phyloP scores from a whole-genome alignment of 345 rosid species.

The Sisymbrium irio region DNA sequence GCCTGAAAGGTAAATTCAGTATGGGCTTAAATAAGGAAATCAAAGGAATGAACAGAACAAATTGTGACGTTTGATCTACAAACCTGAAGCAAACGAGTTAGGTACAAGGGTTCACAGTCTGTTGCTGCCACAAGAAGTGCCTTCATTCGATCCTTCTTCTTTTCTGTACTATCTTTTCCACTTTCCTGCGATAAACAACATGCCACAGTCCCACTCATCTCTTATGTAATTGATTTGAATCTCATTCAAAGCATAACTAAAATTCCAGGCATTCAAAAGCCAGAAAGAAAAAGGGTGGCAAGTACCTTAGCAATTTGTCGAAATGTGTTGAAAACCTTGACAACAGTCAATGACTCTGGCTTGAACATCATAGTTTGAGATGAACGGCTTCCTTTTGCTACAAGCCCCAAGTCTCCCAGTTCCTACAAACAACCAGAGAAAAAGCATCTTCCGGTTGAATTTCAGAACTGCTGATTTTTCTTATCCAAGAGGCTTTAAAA shows the following conservation, averaged over 20 bases:
- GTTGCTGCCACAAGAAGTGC: conserved; percentile 93
- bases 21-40: conserved; percentile 1
- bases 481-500: neutral
- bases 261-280: neutral
- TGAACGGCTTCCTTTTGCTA: conserved; percentile 89
- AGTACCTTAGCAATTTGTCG: conserved; percentile 83
- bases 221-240: neutral
- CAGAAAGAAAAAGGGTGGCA: neutral
- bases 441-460: neutral
- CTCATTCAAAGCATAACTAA: neutral
- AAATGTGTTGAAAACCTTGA: conserved; percentile 75
- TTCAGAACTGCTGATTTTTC: neutral
- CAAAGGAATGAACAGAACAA: neutral
- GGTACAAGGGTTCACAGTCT: conserved; percentile 91
- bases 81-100: conserved; percentile 98
- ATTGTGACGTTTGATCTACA: conserved; percentile 46
- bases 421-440: conserved; percentile 41
- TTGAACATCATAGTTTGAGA: conserved; percentile 89
- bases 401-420: conserved; percentile 89
- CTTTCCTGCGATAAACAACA: conserved; percentile 54
- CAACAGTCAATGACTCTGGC: conserved; percentile 78
- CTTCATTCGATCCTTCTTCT: conserved; percentile 88
- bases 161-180: conserved; percentile 94
- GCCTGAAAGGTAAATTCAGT: conserved; percentile 43
- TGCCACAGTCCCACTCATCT: conserved; percentile 9